A percentile compares a stretch with the other conserved stretches of the same genome.
These are phyloP conservation scores for Lipomyces yarrowii DNA, from an alignment of 1,139 yeast genomes.

Conservation along the genomic window DNA sequence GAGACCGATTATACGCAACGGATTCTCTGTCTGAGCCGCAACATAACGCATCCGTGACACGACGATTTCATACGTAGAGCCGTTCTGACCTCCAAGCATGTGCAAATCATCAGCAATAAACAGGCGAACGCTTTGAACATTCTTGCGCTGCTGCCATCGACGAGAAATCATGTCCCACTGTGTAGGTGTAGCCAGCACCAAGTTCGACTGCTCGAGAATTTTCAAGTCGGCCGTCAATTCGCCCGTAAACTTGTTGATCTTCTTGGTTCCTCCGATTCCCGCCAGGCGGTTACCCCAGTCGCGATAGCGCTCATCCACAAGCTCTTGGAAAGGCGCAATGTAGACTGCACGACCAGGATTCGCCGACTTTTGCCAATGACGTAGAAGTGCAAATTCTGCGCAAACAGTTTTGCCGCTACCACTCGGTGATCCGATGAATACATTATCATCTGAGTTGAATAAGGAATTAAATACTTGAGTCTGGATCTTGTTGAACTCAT, in stretches of 20 bases:
- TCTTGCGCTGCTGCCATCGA: slow-evolving; percentile 78
- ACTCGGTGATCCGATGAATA: slow-evolving; percentile 70
- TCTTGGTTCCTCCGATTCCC: slow-evolving; percentile 45
- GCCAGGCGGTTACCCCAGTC: slow-evolving; percentile 58
- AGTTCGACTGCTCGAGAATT: slow-evolving; percentile 59
- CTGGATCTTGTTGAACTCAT: slow-evolving; percentile 72
- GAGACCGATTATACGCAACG: slow-evolving; percentile 65
- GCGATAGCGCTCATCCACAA: slow-evolving; percentile 51
- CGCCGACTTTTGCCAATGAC: slow-evolving; percentile 60
- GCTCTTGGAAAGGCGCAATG: slow-evolving; percentile 61
- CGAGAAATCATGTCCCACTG: slow-evolving; percentile 75
- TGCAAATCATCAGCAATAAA: slow-evolving; percentile 81
- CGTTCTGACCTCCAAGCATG: slow-evolving; percentile 57
- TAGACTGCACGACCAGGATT: slow-evolving; percentile 68
- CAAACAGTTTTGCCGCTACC: slow-evolving; percentile 75
- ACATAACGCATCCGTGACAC: slow-evolving; percentile 74
- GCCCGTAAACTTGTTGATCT: slow-evolving; percentile 62
- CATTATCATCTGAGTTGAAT: slow-evolving; percentile 59
- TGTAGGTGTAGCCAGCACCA: slow-evolving; percentile 76
- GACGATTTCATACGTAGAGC: slow-evolving; percentile 67
- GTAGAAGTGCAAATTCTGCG: slow-evolving; percentile 72
- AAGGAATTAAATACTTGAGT: slow-evolving; percentile 67
- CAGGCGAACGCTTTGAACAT: slow-evolving; percentile 66
- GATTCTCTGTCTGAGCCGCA: slow-evolving; percentile 59
- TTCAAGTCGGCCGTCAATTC: slow-evolving; percentile 60